phyloP scores from a whole-genome alignment of 2,329 filamentous ascomycete species.

The Dothistroma pini region DNA sequence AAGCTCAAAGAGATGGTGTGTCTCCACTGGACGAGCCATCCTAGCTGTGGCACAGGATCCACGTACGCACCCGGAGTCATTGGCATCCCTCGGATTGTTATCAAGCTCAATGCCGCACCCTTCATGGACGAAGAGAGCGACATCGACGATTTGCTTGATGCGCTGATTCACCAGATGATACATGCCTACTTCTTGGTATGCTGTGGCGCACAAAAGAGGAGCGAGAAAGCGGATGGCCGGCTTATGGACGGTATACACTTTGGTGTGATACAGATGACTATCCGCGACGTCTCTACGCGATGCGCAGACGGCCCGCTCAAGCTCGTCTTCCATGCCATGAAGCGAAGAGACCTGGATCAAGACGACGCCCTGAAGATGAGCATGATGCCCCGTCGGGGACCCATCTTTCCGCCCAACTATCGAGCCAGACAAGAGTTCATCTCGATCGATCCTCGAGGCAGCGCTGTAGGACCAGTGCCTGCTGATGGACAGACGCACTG shows the following conservation, averaged over 20 bases:
- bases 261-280: conserved; percentile 39
- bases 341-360: conserved; percentile 15
- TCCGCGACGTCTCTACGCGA: conserved; percentile 34
- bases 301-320: conserved; percentile 29
- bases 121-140: conserved; percentile 29
- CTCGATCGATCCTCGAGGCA: conserved; percentile 21
- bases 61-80: conserved; percentile 36
- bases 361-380: neutral
- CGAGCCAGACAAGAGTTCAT: conserved; percentile 16
- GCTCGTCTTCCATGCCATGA: conserved; percentile 35
- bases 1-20: conserved; percentile 39
- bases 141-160: conserved; percentile 36
- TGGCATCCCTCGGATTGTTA: conserved; percentile 34
- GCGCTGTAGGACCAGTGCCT: conserved; percentile 15
- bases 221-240: conserved; percentile 33
- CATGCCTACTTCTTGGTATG: conserved; percentile 45
- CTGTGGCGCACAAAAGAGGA: conserved; percentile 37
- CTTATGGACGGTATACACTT: conserved; percentile 40
- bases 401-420: conserved; percentile 1
- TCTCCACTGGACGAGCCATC: conserved; percentile 31
- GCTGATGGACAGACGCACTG: conserved; percentile 31
- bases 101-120: conserved; percentile 32
- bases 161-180: conserved; percentile 45
- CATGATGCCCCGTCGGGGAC: neutral
- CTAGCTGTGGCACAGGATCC: conserved; percentile 32